Evolutionary conservation across 2,329 filamentous ascomycete genomes (phyloP).

Genomic region (Diaporthe sp.): DNA sequence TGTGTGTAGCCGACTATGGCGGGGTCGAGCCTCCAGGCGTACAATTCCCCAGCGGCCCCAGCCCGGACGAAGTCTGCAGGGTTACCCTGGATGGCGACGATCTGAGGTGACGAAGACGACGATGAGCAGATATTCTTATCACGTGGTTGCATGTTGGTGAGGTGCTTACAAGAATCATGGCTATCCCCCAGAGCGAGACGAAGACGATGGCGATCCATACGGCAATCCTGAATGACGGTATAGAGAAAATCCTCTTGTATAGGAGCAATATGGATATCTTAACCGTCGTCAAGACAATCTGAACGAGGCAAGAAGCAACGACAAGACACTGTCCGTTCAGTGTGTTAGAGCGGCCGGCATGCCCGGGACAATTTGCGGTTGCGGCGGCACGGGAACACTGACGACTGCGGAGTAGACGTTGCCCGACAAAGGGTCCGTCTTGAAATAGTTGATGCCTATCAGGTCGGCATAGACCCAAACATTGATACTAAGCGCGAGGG

Average conservation of each 20-base stretch:
- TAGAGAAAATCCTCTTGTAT: background rate
- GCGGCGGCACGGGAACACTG: background rate
- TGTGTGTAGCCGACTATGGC: background rate
- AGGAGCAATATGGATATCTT: constrained; percentile 4
- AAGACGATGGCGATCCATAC: constrained; percentile 7
- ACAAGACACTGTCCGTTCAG: background rate
- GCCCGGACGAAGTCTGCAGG: background rate
- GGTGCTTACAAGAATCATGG: constrained; percentile 7
- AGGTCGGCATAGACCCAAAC: constrained; percentile 5
- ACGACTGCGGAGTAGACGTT: constrained; percentile 1
- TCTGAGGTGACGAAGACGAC: background rate
- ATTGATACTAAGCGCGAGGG: constrained; percentile 6
- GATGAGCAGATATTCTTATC: background rate
- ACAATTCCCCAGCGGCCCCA: background rate
- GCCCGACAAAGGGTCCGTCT: background rate
- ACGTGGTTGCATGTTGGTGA: background rate
- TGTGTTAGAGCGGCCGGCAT: background rate
- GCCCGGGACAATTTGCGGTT: background rate
- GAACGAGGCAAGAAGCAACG: constrained; percentile 4
- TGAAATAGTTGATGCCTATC: background rate
- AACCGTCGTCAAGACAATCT: constrained; percentile 4
- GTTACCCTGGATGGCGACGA: constrained; percentile 1
- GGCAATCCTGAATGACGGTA: background rate
- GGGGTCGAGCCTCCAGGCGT: background rate
- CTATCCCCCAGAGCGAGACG: background rate